Conservation (phyloP, 2,329 filamentous ascomycete genomes). For the Aspergillus sp. region DNA sequence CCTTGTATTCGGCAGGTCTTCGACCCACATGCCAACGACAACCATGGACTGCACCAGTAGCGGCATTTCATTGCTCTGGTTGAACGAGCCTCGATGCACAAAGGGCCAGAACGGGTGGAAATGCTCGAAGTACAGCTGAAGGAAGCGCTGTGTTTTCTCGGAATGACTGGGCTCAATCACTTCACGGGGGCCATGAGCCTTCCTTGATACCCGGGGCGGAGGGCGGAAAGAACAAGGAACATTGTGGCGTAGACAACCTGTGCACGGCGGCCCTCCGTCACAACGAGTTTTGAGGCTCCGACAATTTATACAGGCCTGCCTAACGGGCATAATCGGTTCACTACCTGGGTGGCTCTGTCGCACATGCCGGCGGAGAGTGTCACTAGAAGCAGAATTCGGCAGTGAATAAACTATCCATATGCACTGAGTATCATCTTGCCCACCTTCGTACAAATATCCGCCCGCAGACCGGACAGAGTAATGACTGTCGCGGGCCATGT, state of each 20-base stretch:
- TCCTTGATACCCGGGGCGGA: too few species aligned
- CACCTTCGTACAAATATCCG: conserved; percentile 21
- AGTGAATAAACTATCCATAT: too few species aligned
- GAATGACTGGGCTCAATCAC: background rate
- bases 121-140: conserved; percentile 25
- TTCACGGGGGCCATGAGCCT: too few species aligned
- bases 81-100: conserved; percentile 25
- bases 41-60: conserved; percentile 31
- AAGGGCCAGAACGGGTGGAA: conserved; percentile 33
- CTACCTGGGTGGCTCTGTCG: conserved; percentile 16
- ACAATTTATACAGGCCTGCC: conserved; percentile 21
- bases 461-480: conserved; percentile 18
- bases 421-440: background rate
- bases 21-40: conserved; percentile 28
- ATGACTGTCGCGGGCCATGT: conserved; percentile 15
- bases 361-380: conserved; percentile 28
- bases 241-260: conserved; percentile 19
- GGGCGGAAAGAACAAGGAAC: background rate
- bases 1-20: conserved; percentile 16
- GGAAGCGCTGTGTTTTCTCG: conserved; percentile 14
- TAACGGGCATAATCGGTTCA: conserved; percentile 4
- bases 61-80: conserved; percentile 18
- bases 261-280: conserved; percentile 20
- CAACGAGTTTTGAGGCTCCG: conserved; percentile 21
- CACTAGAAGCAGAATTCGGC: conserved; percentile 12